A percentile compares a stretch with the other conserved stretches of the same genome.
These are phyloP conservation scores for Diaporthe helianthi DNA, from an alignment of 2,329 filamentous ascomycete genomes.

Conservation along the genomic window DNA sequence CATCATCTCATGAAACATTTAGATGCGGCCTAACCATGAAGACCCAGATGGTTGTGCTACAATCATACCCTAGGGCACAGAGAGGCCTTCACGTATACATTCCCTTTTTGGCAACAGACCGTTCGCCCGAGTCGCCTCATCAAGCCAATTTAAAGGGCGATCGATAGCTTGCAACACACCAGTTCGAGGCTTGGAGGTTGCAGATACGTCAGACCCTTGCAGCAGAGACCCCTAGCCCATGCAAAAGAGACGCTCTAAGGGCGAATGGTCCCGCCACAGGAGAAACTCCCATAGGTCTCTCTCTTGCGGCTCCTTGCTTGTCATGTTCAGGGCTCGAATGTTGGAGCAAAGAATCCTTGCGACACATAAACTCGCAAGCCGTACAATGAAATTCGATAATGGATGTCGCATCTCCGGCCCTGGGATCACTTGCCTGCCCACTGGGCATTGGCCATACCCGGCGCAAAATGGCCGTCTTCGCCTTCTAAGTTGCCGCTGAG, in stretches of 20 bases:
- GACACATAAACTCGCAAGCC: neutral
- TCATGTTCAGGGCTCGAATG: neutral
- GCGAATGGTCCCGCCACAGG: constrained; percentile 8
- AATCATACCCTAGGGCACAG: too few species aligned
- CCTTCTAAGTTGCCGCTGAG: neutral
- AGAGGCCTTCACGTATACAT: neutral
- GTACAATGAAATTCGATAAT: neutral
- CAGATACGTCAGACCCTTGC: constrained; percentile 20
- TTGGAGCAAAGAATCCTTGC: neutral
- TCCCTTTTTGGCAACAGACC: neutral
- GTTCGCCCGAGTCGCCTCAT: constrained; percentile 5
- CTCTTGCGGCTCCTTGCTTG: neutral
- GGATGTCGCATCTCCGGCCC: neutral
- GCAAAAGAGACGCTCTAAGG: neutral
- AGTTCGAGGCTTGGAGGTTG: constrained; percentile 7
- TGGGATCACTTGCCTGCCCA: neutral
- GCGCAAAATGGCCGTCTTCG: neutral
- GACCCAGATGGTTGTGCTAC: neutral
- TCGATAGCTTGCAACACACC: neutral
- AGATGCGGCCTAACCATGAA: neutral
- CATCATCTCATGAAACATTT: neutral
- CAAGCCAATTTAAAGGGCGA: neutral
- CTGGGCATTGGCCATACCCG: neutral
- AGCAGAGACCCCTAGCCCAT: neutral
- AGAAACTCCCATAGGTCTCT: neutral